Evolutionary conservation across 1,284 basidiomycete genomes (phyloP).

Genomic region (Ustilago sp.): DNA sequence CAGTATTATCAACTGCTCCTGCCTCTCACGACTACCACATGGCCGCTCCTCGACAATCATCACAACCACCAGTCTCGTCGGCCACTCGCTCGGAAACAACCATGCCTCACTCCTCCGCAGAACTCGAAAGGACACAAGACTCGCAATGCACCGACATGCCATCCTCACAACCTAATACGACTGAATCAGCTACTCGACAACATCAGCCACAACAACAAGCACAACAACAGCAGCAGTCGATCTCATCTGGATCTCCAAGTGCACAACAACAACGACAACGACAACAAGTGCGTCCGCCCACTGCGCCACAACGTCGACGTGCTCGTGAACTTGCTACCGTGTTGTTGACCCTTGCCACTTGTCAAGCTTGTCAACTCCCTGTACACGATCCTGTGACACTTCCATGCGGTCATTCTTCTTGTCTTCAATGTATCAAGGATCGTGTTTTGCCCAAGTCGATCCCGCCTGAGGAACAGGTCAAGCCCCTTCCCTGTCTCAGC

Average conservation of each 20-base stretch:
- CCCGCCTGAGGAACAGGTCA: constrained; percentile 31
- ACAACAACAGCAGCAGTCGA: not conserved
- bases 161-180: not conserved
- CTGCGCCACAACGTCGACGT: constrained; percentile 41
- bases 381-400: constrained; percentile 58
- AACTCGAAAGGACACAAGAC: not conserved
- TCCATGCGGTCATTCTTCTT: constrained; percentile 62
- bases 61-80: constrained; percentile 11
- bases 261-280: constrained; percentile 6
- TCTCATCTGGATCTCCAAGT: not conserved
- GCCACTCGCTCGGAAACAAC: not conserved
- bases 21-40: constrained; percentile 3
- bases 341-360: constrained; percentile 45
- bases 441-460: constrained; percentile 22
- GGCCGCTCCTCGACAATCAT: constrained; percentile 8
- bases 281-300: constrained; percentile 30
- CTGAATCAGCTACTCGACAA: not conserved
- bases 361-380: constrained; percentile 48
- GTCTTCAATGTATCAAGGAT: constrained; percentile 56
- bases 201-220: constrained; percentile 8
- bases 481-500: constrained; percentile 35
- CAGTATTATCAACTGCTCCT: not conserved
- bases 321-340: constrained; percentile 47
- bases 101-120: constrained; percentile 6
- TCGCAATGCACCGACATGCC: constrained; percentile 1